A percentile compares a stretch with the other conserved stretches of the same genome.
Conservation (phyloP, 2,329 filamentous ascomycete species). For the Peltaster fructicola region DNA sequence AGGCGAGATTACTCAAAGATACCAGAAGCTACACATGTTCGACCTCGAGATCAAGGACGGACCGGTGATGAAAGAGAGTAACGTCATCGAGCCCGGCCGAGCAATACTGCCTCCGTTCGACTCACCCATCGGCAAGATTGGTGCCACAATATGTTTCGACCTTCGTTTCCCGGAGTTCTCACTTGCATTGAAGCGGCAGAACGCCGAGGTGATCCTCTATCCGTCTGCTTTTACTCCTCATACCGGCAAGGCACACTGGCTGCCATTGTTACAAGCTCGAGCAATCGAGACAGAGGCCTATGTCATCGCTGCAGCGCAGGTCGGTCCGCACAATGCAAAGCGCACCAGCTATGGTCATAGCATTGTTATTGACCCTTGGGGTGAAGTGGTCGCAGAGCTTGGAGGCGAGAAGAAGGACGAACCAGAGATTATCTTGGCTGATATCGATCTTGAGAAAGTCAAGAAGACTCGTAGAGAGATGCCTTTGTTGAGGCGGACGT, state of each 20-base stretch:
- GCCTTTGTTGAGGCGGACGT: slow-evolving; percentile 20
- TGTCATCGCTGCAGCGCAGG: slow-evolving; percentile 71
- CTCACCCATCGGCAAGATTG: slow-evolving; percentile 58
- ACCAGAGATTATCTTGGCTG: slow-evolving; percentile 25
- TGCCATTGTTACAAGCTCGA: slow-evolving; percentile 55
- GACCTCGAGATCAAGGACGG: slow-evolving; percentile 41
- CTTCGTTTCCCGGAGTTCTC: slow-evolving; percentile 65
- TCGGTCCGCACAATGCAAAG: slow-evolving; percentile 56
- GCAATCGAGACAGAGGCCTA: slow-evolving; percentile 83
- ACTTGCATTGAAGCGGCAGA: slow-evolving; percentile 44
- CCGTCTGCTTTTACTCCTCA: slow-evolving; percentile 81
- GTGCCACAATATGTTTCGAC: slow-evolving; percentile 78
- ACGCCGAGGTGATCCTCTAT: slow-evolving; percentile 65
- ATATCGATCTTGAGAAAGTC: slow-evolving; percentile 22
- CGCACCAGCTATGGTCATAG: slow-evolving; percentile 71
- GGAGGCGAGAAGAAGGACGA: slow-evolving; percentile 29
- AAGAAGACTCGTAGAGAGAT: slow-evolving; percentile 20
- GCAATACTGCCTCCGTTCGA: slow-evolving; percentile 50
- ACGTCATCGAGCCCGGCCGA: slow-evolving; percentile 50
- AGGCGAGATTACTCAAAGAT: slow-evolving; percentile 43
- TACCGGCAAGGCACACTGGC: slow-evolving; percentile 78
- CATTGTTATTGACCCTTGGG: slow-evolving; percentile 78
- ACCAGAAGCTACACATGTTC: slow-evolving; percentile 87
- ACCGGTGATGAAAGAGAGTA: slow-evolving; percentile 43
- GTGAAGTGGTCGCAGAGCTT: slow-evolving; percentile 50